Evolutionary conservation across 768 basidiomycete species (phyloP).

Genomic region (Lanmaoa rubissima): DNA sequence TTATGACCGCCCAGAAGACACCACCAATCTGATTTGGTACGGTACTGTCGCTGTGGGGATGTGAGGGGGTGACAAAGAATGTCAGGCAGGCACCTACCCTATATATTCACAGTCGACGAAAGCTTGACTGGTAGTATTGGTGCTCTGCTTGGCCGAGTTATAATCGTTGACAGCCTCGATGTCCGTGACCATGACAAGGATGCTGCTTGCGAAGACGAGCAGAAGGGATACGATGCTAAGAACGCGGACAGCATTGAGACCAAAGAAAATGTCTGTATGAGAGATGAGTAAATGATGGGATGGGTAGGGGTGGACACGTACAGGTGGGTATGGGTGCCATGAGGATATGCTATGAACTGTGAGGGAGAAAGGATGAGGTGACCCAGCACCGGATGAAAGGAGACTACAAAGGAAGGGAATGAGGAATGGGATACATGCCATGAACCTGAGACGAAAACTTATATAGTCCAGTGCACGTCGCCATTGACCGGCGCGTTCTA

Average conservation of each 20-base stretch:
- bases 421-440: constrained; percentile 7
- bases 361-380: constrained; percentile 24
- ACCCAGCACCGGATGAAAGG: constrained; percentile 31
- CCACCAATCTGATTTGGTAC: constrained; percentile 92
- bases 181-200: constrained; percentile 71
- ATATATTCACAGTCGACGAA: constrained; percentile 73
- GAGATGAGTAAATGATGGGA: constrained; percentile 1
- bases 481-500: constrained; percentile 21
- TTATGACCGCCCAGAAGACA: constrained; percentile 88
- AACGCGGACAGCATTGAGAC: constrained; percentile 73
- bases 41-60: constrained; percentile 54
- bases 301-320: constrained; percentile 28
- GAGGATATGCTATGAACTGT: constrained; percentile 12
- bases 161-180: constrained; percentile 73
- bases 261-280: constrained; percentile 59
- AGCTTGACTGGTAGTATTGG: constrained; percentile 30
- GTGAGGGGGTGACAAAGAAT: constrained; percentile 19
- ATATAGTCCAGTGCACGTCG: constrained; percentile 19
- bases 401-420: constrained; percentile 4
- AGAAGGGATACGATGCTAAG: constrained; percentile 78
- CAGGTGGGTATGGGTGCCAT: constrained; percentile 42
- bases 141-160: constrained; percentile 39
- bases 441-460: constrained; percentile 7
- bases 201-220: constrained; percentile 78
- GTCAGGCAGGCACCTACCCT: constrained; percentile 44